These are phyloP conservation scores for Ichthyophthirius multifiliis DNA, from an alignment of 169 alveolate genomes.

Conservation along the genomic window DNA sequence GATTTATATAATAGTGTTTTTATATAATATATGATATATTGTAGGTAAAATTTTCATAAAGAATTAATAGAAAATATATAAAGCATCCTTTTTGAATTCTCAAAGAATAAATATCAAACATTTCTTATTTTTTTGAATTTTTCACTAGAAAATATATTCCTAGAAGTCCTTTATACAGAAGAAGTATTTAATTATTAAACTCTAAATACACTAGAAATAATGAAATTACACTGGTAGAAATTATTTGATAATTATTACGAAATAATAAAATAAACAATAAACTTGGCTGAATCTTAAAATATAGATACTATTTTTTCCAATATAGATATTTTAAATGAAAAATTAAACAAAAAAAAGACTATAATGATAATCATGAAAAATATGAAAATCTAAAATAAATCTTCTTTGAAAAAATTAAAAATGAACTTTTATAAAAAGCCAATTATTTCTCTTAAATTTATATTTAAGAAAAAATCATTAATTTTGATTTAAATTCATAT, in stretches of 20 bases:
- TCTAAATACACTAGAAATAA: background rate
- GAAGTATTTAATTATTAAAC: background rate
- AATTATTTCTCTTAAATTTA: background rate
- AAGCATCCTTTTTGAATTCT: background rate
- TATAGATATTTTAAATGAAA: background rate
- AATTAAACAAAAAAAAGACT: background rate
- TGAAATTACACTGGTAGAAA: constrained; percentile 3
- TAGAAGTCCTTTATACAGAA: constrained; percentile 8
- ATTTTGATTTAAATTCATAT: background rate
- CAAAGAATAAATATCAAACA: background rate
- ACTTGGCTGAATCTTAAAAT: background rate
- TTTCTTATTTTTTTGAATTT: background rate
- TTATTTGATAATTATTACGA: too few relatives aligned
- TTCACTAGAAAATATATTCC: background rate
- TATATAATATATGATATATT: constrained; percentile 1
- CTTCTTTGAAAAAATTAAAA: background rate
- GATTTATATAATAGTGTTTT: background rate
- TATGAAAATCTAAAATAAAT: background rate
- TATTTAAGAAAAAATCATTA: background rate
- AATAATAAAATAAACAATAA: background rate
- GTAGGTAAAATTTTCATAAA: background rate
- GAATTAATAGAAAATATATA: background rate
- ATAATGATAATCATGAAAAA: background rate
- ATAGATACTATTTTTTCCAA: background rate
- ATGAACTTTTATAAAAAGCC: background rate